Evolutionary conservation across 1,284 basidiomycete species (phyloP).

Genomic region (Pulchroboletus neoregius): DNA sequence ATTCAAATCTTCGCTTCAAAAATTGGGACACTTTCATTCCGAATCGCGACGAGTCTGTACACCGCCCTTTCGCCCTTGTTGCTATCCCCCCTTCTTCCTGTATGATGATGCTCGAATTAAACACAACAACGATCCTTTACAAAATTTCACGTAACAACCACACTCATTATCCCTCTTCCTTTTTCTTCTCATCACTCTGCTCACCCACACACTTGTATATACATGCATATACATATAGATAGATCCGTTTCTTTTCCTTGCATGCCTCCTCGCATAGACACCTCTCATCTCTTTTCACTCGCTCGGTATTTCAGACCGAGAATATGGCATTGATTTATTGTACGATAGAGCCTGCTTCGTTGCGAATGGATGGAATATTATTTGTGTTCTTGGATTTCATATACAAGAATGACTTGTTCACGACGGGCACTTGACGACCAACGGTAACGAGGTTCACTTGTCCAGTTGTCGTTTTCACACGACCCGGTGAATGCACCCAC

Average conservation of each 20-base stretch:
- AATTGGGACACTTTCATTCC: constrained; percentile 23
- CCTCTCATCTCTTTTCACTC: constrained; percentile 11
- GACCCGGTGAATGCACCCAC: no score
- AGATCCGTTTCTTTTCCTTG: constrained; percentile 24
- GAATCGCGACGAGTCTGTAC: constrained; percentile 18
- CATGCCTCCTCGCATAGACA: constrained; percentile 31
- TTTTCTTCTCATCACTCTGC: constrained; percentile 13
- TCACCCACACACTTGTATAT: constrained; percentile 37
- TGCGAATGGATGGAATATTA: constrained; percentile 35
- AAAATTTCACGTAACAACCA: constrained; percentile 19
- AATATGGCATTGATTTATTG: constrained; percentile 36
- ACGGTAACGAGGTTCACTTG: constrained; percentile 16
- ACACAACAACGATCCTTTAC: constrained; percentile 27
- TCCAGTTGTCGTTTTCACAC: neutral
- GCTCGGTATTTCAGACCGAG: constrained; percentile 13
- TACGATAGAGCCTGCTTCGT: constrained; percentile 35
- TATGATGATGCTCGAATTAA: constrained; percentile 16
- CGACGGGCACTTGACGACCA: constrained; percentile 17
- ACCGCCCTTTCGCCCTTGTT: constrained; percentile 8
- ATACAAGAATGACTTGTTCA: neutral
- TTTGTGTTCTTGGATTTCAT: constrained; percentile 27
- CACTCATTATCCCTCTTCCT: constrained; percentile 23
- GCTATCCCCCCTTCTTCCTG: constrained; percentile 1
- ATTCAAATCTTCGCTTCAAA: constrained; percentile 8
- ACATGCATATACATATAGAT: constrained; percentile 40